Evolutionary conservation across 1,284 basidiomycete species (phyloP).

Genomic region (Heliocybe sulcata): DNA sequence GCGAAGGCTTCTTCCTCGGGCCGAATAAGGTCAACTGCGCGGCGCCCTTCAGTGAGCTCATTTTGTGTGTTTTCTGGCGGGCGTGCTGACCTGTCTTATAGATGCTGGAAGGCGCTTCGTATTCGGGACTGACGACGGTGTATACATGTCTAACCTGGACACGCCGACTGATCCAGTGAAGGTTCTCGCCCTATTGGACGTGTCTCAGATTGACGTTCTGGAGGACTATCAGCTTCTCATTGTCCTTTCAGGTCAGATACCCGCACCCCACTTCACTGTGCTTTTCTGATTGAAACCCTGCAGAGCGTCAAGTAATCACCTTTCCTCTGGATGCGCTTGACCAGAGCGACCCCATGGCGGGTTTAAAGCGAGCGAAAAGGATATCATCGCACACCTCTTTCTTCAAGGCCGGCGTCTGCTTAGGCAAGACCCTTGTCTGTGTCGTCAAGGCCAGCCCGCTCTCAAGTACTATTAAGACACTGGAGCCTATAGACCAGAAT

Average conservation of each 20-base stretch:
- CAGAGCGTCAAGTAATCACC: constrained; percentile 92
- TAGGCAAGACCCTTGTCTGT: constrained; percentile 93
- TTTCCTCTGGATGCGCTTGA: constrained; percentile 95
- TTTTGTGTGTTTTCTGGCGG: neutral
- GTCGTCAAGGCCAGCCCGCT: constrained; percentile 94
- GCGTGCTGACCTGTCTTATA: constrained; percentile 21
- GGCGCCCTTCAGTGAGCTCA: constrained; percentile 84
- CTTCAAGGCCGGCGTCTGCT: constrained; percentile 94
- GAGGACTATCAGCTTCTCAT: constrained; percentile 96
- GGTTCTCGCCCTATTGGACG: constrained; percentile 85
- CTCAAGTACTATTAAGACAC: constrained; percentile 95
- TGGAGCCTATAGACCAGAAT: constrained; percentile 94
- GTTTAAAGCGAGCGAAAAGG: constrained; percentile 89
- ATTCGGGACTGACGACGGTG: constrained; percentile 95
- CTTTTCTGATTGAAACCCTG: constrained; percentile 7
- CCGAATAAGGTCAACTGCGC: constrained; percentile 88
- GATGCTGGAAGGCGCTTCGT: constrained; percentile 85
- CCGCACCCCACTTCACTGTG: neutral
- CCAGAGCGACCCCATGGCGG: constrained; percentile 83
- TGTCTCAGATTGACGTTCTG: constrained; percentile 93
- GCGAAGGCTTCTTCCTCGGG: constrained; percentile 84
- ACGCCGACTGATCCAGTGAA: constrained; percentile 63
- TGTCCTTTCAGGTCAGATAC: constrained; percentile 77
- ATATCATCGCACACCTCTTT: constrained; percentile 97
- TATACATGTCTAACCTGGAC: constrained; percentile 87